phyloP scores from a whole-genome alignment of 2,329 filamentous ascomycete genomes.

The Apiospora marii region DNA sequence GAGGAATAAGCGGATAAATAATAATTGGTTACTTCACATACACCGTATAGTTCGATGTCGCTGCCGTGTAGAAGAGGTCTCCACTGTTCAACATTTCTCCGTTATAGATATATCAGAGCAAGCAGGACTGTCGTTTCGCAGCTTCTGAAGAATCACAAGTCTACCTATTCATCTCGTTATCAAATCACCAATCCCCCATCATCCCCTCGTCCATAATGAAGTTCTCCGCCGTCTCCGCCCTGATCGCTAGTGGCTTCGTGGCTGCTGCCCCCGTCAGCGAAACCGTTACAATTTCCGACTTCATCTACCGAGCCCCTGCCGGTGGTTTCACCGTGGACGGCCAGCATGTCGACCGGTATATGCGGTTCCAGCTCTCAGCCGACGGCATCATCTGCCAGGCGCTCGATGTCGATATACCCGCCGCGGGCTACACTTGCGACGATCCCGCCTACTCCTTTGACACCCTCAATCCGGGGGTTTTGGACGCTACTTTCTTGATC shows the following conservation, averaged over 20 bases:
- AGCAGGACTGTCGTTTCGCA: too few species aligned
- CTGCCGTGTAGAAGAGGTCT: too few species aligned
- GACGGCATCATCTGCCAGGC: not conserved
- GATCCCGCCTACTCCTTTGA: slow-evolving; percentile 14
- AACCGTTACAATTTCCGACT: not conserved
- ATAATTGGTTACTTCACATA: too few species aligned
- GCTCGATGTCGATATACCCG: not conserved
- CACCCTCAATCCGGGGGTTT: not conserved
- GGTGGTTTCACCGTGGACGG: not conserved
- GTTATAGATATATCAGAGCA: too few species aligned
- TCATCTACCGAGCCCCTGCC: not conserved
- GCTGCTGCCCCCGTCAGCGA: not conserved
- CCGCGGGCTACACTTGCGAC: not conserved
- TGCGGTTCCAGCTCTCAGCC: not conserved
- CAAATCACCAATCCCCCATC: too few species aligned
- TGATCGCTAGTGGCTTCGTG: not conserved
- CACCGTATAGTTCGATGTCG: too few species aligned
- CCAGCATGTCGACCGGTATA: not conserved
- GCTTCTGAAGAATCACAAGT: too few species aligned
- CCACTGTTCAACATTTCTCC: too few species aligned
- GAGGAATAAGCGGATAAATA: too few species aligned
- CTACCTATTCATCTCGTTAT: too few species aligned
- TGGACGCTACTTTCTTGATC: slow-evolving; percentile 3
- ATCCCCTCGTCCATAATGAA: not conserved
- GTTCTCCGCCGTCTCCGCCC: not conserved